phyloP scores from a whole-genome alignment of 805 yeast species.

The Saturnispora serradocipensis region DNA sequence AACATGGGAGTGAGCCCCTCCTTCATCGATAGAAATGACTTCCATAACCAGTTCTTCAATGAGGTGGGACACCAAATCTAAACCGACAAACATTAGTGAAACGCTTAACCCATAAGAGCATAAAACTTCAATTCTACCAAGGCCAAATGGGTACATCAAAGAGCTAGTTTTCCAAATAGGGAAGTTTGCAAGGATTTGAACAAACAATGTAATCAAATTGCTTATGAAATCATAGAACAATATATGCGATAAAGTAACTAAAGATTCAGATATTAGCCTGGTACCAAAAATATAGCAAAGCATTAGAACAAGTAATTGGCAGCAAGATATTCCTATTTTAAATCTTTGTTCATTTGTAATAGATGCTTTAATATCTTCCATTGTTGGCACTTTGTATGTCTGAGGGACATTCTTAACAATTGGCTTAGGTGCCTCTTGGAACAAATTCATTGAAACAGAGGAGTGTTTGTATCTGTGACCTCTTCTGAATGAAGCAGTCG shows the following conservation, averaged over 20 bases:
- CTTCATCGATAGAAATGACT: conserved; percentile 21
- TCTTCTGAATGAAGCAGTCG: conserved; percentile 64
- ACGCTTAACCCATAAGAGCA: conserved; percentile 82
- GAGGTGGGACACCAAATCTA: conserved; percentile 81
- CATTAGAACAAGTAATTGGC: conserved; percentile 49
- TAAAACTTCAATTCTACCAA: conserved; percentile 83
- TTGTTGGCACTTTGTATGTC: conserved; percentile 64
- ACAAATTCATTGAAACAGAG: conserved; percentile 90
- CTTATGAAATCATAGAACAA: conserved; percentile 82
- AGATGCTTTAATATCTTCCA: conserved; percentile 52
- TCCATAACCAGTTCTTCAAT: conserved; percentile 59
- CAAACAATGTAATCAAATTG: conserved; percentile 56
- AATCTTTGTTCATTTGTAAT: conserved; percentile 48
- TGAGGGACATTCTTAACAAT: conserved; percentile 56
- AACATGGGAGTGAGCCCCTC: conserved; percentile 17
- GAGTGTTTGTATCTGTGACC: conserved; percentile 96
- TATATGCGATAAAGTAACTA: conserved; percentile 77
- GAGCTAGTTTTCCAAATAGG: conserved; percentile 85
- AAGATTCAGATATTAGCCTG: conserved; percentile 44
- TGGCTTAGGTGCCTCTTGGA: conserved; percentile 80
- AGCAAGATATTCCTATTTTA: conserved; percentile 47
- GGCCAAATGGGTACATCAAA: conserved; percentile 81
- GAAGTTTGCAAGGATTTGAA: conserved; percentile 79
- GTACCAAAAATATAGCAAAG: conserved; percentile 54
- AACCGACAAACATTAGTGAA: conserved; percentile 81